phyloP scores from a whole-genome alignment of 768 basidiomycete genomes.

The Tylopilus sp. region DNA sequence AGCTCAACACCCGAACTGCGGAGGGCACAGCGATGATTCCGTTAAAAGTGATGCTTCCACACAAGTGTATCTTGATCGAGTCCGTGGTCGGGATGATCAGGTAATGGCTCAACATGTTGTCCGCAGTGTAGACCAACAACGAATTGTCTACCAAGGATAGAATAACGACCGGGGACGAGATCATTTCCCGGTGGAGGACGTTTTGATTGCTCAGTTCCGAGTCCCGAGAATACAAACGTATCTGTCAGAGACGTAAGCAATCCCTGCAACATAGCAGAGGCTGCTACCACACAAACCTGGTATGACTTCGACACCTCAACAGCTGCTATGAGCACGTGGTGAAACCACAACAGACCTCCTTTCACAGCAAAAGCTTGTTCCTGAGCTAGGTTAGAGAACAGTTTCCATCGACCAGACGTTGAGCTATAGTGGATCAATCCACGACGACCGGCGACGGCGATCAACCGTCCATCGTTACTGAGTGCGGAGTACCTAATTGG shows the following conservation, averaged over 20 bases:
- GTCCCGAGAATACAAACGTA: constrained; percentile 93
- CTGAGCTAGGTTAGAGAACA: constrained; percentile 76
- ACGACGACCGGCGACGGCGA: constrained; percentile 88
- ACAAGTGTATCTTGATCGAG: constrained; percentile 80
- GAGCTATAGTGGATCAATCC: constrained; percentile 94
- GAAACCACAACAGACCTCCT: constrained; percentile 95
- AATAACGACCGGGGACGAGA: constrained; percentile 77
- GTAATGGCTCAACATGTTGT: constrained; percentile 92
- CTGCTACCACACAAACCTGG: constrained; percentile 47
- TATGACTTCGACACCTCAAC: constrained; percentile 78
- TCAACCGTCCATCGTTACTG: constrained; percentile 84
- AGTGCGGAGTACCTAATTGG: constrained; percentile 91
- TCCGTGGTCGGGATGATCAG: constrained; percentile 82
- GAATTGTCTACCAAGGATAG: constrained; percentile 94
- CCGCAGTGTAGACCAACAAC: constrained; percentile 87
- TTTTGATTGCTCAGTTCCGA: constrained; percentile 80
- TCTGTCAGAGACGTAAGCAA: constrained; percentile 41
- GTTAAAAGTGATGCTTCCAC: constrained; percentile 92
- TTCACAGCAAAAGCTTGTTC: constrained; percentile 84
- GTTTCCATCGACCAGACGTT: constrained; percentile 92
- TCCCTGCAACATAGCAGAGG: neutral
- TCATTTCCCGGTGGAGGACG: constrained; percentile 74
- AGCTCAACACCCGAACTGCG: constrained; percentile 87
- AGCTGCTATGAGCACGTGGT: constrained; percentile 89
- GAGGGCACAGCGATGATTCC: constrained; percentile 84